Evolutionary conservation across 2,329 filamentous ascomycete genomes (phyloP).

Genomic region (Sphaerulina musiva): DNA sequence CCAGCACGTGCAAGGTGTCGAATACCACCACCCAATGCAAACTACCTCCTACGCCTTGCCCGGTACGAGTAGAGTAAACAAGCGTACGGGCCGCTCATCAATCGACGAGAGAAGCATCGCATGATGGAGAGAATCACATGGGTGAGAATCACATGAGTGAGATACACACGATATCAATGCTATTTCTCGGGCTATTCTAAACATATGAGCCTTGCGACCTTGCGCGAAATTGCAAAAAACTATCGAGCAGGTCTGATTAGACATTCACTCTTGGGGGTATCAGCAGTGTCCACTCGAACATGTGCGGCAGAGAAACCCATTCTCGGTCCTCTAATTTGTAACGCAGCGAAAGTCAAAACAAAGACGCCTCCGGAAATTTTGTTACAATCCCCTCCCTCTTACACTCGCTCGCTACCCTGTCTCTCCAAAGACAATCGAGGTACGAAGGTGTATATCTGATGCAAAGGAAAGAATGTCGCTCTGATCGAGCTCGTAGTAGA

Average conservation of each 20-base stretch:
- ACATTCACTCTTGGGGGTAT: slow-evolving; percentile 20
- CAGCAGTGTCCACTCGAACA: slow-evolving; percentile 10
- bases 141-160: too few species aligned
- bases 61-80: too few species aligned
- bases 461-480: slow-evolving; percentile 4
- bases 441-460: slow-evolving; percentile 2
- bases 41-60: too few species aligned
- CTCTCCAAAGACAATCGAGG: background rate
- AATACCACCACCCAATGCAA: too few species aligned
- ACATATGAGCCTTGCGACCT: background rate
- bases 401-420: background rate
- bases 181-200: background rate
- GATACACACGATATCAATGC: background rate
- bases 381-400: slow-evolving; percentile 13
- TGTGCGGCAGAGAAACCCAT: slow-evolving; percentile 4
- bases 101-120: too few species aligned
- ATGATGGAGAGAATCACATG: background rate
- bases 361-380: slow-evolving; percentile 13
- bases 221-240: slow-evolving; percentile 1
- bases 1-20: too few species aligned
- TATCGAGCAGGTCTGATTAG: slow-evolving; percentile 3
- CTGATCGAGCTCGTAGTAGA: slow-evolving; percentile 3
- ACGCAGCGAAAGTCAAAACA: slow-evolving; percentile 7
- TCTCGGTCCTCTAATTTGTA: background rate
- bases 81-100: too few species aligned